phyloP scores from a whole-genome alignment of 163 green algal genomes.

The Chlamydomonas reinhardtii region DNA sequence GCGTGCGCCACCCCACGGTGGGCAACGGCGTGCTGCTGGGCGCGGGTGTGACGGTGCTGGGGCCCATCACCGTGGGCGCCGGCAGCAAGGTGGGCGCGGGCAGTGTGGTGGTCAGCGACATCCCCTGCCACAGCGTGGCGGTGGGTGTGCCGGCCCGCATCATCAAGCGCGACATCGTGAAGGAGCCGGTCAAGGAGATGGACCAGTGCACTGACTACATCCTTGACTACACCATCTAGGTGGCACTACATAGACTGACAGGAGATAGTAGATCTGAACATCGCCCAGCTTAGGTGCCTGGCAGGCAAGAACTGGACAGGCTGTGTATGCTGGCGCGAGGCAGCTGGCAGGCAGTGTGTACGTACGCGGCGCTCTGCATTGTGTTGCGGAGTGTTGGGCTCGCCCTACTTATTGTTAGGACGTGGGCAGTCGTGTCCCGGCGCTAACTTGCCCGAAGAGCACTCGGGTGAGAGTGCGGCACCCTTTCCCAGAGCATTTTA shows the following conservation, averaged over 20 bases:
- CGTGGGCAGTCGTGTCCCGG: too few species aligned
- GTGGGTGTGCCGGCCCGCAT: constrained; percentile 91
- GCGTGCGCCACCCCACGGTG: constrained; percentile 86
- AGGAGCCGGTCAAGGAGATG: constrained; percentile 86
- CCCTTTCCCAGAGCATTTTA: too few species aligned
- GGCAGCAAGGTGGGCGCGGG: constrained; percentile 93
- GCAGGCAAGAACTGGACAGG: too few species aligned
- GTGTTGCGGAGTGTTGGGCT: not conserved
- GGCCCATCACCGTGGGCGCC: constrained; percentile 86
- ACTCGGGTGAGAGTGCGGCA: too few species aligned
- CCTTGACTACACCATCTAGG: constrained; percentile 87
- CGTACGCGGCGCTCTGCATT: too few species aligned
- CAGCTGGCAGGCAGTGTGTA: not conserved
- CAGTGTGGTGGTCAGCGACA: constrained; percentile 89
- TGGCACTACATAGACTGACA: too few species aligned
- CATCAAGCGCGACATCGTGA: constrained; percentile 77
- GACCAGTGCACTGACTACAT: constrained; percentile 89
- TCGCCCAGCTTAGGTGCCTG: too few species aligned
- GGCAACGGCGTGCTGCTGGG: constrained; percentile 95
- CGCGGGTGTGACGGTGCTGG: constrained; percentile 92
- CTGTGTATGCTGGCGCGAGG: too few species aligned
- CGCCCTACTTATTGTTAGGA: not conserved
- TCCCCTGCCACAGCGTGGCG: constrained; percentile 87
- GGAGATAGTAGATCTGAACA: too few species aligned
- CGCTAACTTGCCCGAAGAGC: too few species aligned